Evolutionary conservation across 192 early-diverging fungal genomes (phyloP).

Genomic region (Lunasporangiospora selenospora): DNA sequence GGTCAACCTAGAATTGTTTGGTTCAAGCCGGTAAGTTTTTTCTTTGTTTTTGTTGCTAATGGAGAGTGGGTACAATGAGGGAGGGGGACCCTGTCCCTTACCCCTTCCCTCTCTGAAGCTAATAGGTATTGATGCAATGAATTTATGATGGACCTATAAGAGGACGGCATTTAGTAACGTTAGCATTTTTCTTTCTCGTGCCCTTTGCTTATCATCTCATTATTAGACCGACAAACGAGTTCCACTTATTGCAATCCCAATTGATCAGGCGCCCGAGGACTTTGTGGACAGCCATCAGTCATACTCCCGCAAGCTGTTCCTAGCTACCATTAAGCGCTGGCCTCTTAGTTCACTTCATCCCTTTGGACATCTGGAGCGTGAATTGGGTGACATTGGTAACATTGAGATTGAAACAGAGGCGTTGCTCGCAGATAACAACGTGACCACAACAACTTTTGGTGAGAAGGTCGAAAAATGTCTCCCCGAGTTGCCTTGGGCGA

Average conservation of each 20-base stretch:
- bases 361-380: slow-evolving; percentile 72
- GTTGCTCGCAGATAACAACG: slow-evolving; percentile 83
- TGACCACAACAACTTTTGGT: slow-evolving; percentile 72
- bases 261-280: slow-evolving; percentile 71
- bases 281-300: slow-evolving; percentile 69
- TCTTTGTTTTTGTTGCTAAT: neutral
- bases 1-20: slow-evolving; percentile 69
- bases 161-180: no score
- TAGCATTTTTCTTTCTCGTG: slow-evolving; percentile 1
- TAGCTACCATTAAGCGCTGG: slow-evolving; percentile 77
- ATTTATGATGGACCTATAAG: no score
- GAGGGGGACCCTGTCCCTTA: neutral
- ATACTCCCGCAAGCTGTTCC: slow-evolving; percentile 65
- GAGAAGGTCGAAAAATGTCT: slow-evolving; percentile 80
- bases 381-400: slow-evolving; percentile 79
- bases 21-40: slow-evolving; percentile 76
- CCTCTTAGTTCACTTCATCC: slow-evolving; percentile 73
- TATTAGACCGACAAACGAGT: slow-evolving; percentile 75
- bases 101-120: slow-evolving; percentile 3
- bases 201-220: neutral
- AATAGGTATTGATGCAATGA: neutral
- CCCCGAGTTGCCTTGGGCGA: slow-evolving; percentile 77
- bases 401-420: slow-evolving; percentile 82
- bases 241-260: slow-evolving; percentile 77
- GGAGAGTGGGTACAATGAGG: no score